Conservation (phyloP, 169 alveolate species). For the Eimeria falciformis region DNA sequence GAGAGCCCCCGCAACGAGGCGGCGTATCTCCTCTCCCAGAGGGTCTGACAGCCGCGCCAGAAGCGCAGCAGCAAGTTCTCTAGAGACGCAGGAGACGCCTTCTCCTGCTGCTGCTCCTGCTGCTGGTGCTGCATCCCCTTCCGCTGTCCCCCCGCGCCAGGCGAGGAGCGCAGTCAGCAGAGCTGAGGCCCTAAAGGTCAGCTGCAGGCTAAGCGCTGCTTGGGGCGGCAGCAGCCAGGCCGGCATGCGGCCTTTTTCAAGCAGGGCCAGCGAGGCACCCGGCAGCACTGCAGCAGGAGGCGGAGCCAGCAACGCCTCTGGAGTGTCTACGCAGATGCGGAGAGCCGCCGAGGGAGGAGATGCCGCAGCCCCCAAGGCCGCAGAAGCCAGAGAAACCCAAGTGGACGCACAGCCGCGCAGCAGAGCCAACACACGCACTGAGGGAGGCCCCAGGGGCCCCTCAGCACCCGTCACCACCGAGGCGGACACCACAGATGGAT, state of each 20-base stretch:
- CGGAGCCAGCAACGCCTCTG: not conserved
- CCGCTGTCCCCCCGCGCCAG: conserved; percentile 26
- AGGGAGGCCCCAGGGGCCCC: not conserved
- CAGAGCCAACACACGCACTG: not conserved
- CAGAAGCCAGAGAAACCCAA: not conserved
- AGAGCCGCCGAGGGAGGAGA: not conserved
- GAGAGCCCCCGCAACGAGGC: not conserved
- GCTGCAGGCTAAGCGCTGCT: conserved; percentile 5
- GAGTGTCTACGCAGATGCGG: not conserved
- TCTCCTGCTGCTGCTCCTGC: conserved; percentile 5
- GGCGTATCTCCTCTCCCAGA: not conserved
- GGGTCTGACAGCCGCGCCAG: conserved; percentile 10
- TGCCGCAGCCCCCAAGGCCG: not conserved
- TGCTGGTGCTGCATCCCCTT: not conserved
- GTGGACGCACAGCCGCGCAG: conserved; percentile 20
- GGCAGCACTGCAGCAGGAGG: conserved; percentile 12
- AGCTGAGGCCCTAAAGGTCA: conserved; percentile 13
- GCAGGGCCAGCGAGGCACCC: not conserved
- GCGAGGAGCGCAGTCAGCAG: not conserved
- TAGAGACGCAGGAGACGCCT: not conserved
- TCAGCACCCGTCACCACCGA: conserved; percentile 31
- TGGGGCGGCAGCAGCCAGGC: not conserved
- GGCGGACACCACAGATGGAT: conserved; percentile 50
- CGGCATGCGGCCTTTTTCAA: not conserved
- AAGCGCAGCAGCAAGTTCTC: not conserved